Base-by-base conservation (phyloP, 2,329 filamentous ascomycete species). In the Colletotrichum sp. region DNA sequence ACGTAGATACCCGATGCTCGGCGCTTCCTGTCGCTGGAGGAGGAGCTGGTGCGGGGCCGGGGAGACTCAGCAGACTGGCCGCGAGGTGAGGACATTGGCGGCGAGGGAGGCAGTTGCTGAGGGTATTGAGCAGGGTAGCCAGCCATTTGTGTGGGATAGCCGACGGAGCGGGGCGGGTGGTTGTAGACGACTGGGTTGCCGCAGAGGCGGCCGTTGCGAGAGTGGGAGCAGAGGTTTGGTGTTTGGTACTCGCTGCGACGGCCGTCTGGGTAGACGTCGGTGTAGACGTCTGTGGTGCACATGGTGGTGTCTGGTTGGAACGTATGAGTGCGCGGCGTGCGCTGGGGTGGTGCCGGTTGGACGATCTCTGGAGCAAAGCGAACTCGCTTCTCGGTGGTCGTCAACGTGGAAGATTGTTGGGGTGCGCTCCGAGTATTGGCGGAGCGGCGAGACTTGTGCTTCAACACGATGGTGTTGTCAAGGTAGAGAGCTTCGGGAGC, bases 231-330 rank as follows among this genome's bases (percentile, higher is more conserved):
- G 52, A 84, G 81, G 10, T 79, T 79, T 36, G 83, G 80, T 8
- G 83, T 80, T 71, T 85, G 84, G 65, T 84, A 82, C 78, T 83
- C 80, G 64, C 74, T 77, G n/a, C 55, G 58, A 65, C 82, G 84
- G 73, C 87, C 87, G 80, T 90, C 86, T 5, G 88, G 85, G 84
- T 87, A 86, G 79, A 86, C 80, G 80, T 88, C 87, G 38, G 86
- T 83, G 83, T 86, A 88, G 67, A 87, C 77, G 79, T 88, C 84
- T 75, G 85, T 87, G 77, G 86, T 85, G 82, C 89, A 91, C 89
- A 91, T 91, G 65, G 83, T 86, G 85, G 83, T 86, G 85, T 80
- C 79, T 78, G 79, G 80, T 61, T 16, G 15, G 12, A 71, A 52
- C 36, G 66, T 66, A 55, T 75, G 9, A 34, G 61, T 28, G 74